A percentile compares a stretch with the other conserved stretches of the same genome.
These are phyloP conservation scores for Cryptococcus jaspeensis DNA, from an alignment of 1,284 basidiomycete species.

Conservation along the genomic window DNA sequence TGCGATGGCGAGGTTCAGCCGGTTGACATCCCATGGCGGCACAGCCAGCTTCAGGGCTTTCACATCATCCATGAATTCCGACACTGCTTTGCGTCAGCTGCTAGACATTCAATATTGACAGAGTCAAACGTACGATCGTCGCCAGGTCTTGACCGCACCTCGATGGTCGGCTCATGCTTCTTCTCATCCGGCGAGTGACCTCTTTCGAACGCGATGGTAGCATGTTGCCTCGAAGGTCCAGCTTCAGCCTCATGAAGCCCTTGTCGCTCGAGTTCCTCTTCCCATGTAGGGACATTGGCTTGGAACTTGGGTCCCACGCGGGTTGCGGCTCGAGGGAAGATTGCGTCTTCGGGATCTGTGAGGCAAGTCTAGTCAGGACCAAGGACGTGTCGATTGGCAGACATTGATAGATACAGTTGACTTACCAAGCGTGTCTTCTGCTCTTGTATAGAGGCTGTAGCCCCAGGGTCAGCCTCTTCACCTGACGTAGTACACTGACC, in stretches of 20 bases:
- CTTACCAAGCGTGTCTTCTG: constrained; percentile 83
- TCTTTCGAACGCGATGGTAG: constrained; percentile 22
- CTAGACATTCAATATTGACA: background rate
- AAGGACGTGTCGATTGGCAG: background rate
- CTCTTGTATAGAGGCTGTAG: constrained; percentile 76
- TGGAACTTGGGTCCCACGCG: constrained; percentile 86
- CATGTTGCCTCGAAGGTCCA: constrained; percentile 17
- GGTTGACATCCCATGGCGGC: constrained; percentile 37
- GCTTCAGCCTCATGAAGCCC: constrained; percentile 31
- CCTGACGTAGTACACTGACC: constrained; percentile 6
- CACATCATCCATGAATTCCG: constrained; percentile 38
- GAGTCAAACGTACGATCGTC: constrained; percentile 33
- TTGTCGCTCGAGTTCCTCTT: constrained; percentile 39
- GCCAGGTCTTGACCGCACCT: constrained; percentile 31
- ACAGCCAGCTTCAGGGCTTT: constrained; percentile 32
- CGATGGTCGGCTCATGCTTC: constrained; percentile 38
- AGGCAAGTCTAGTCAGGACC: constrained; percentile 20
- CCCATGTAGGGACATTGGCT: constrained; percentile 54
- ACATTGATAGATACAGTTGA: constrained; percentile 12
- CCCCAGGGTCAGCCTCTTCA: constrained; percentile 2
- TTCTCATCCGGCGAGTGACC: constrained; percentile 39
- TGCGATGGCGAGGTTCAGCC: constrained; percentile 32
- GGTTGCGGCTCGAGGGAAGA: constrained; percentile 86
- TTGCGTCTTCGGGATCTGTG: constrained; percentile 85
- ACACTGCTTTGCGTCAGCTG: constrained; percentile 22